Evolutionary conservation across 108 stramenopile genomes (phyloP).

Genomic region (Nitzschia inconspicua): DNA sequence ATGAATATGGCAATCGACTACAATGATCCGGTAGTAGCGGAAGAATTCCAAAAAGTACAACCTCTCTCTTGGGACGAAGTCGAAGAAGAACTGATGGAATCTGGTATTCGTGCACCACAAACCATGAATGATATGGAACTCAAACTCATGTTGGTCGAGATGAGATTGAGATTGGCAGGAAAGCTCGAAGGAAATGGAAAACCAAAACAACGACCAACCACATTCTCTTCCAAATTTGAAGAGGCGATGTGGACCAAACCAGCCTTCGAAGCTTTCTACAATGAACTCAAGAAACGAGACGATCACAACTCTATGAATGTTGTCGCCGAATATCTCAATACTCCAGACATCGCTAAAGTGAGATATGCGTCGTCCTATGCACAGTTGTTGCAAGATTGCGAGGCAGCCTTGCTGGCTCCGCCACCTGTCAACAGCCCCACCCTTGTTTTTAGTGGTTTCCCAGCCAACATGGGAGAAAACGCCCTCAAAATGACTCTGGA

Average conservation of each 20-base stretch:
- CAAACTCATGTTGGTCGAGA: conserved; percentile 82
- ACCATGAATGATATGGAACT: conserved; percentile 83
- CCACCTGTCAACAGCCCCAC: conserved; percentile 68
- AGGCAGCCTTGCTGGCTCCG: conserved; percentile 61
- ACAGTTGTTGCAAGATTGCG: conserved; percentile 44
- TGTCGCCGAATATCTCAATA: conserved; percentile 68
- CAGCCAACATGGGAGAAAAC: conserved; percentile 80
- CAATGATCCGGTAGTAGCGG: conserved; percentile 84
- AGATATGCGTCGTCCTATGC: conserved; percentile 63
- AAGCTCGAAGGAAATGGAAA: conserved; percentile 32
- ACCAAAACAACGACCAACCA: conserved; percentile 36
- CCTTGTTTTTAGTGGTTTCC: conserved; percentile 75
- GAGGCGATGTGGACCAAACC: conserved; percentile 84
- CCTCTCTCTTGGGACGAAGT: conserved; percentile 76
- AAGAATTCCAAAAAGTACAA: conserved; percentile 77
- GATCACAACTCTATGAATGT: conserved; percentile 87
- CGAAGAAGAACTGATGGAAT: conserved; percentile 61
- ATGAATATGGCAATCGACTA: conserved; percentile 78
- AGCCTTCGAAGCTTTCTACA: conserved; percentile 65
- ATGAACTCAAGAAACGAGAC: conserved; percentile 43
- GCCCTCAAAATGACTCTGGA: conserved; percentile 84
- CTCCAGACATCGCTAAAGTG: conserved; percentile 50
- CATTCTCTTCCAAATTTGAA: conserved; percentile 75
- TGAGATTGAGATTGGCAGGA: conserved; percentile 54
- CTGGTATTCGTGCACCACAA: conserved; percentile 64